Evolutionary conservation across 345 rosid species (phyloP).

Genomic region (Sapria himalayana): DNA sequence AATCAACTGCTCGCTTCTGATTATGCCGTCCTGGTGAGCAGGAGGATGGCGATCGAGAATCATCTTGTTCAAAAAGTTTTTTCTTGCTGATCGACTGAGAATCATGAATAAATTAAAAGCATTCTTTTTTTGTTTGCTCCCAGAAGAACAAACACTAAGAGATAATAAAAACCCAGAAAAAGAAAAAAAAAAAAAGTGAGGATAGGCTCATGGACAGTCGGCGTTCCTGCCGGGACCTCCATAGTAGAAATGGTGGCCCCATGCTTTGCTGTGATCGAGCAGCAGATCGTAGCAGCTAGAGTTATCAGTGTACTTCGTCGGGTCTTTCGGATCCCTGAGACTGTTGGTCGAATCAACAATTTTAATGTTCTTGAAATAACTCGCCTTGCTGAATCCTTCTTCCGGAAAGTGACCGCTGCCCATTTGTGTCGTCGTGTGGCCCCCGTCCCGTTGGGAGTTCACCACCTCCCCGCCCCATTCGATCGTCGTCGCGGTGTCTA

Average conservation of each 20-base stretch:
- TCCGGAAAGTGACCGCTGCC: slow-evolving; percentile 87
- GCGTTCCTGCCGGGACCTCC: slow-evolving; percentile 87
- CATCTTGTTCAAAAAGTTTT: slow-evolving; percentile 30
- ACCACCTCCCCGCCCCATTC: slow-evolving; percentile 99
- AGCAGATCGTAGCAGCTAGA: slow-evolving; percentile 91
- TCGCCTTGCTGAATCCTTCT: slow-evolving; percentile 85
- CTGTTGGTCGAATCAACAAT: slow-evolving; percentile 77
- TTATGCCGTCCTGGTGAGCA: slow-evolving; percentile 44
- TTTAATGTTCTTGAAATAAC: slow-evolving; percentile 80
- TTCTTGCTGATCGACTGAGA: slow-evolving; percentile 6
- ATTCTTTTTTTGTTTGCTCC: too few relatives aligned
- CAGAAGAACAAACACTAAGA: too few relatives aligned
- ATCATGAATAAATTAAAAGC: too few relatives aligned
- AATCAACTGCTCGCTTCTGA: slow-evolving; percentile 22
- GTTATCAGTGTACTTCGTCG: slow-evolving; percentile 82
- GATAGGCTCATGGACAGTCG: slow-evolving; percentile 35
- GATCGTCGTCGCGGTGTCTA: slow-evolving; percentile 83
- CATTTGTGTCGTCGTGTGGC: slow-evolving; percentile 88
- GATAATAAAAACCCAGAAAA: too few relatives aligned
- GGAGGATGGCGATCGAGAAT: slow-evolving; percentile 55
- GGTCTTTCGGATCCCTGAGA: slow-evolving; percentile 75
- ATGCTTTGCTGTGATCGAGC: slow-evolving; percentile 65
- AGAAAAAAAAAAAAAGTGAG: not conserved
- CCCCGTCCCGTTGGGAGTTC: slow-evolving; percentile 66
- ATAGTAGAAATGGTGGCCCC: slow-evolving; percentile 95